Percentiles rank a stretch among this genome's conserved stretches.
These are phyloP conservation scores for Botrytis squamosa DNA, from an alignment of 2,329 filamentous ascomycete genomes.

Conservation along the genomic window DNA sequence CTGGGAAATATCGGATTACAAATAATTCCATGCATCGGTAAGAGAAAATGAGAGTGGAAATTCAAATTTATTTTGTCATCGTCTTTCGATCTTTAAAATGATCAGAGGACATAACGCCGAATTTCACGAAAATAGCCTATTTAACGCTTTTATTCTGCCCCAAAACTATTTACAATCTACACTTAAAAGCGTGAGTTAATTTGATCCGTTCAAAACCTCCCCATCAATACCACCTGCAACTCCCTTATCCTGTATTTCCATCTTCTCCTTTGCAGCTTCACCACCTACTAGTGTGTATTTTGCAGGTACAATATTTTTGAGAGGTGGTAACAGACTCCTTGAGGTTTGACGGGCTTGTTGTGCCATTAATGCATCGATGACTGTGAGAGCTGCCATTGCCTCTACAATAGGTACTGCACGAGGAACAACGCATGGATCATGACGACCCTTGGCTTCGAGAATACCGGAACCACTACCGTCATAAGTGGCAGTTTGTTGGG, in stretches of 20 bases:
- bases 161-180: conserved; percentile 3
- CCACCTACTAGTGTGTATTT: conserved; percentile 27
- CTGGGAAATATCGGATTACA: neutral
- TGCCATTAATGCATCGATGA: conserved; percentile 83
- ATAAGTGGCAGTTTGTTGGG: conserved; percentile 80
- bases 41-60: neutral
- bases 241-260: conserved; percentile 23
- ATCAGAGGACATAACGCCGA: neutral
- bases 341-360: conserved; percentile 64
- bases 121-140: neutral
- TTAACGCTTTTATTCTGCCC: neutral
- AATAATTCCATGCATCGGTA: neutral
- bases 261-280: conserved; percentile 25
- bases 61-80: neutral
- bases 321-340: conserved; percentile 46
- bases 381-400: conserved; percentile 82
- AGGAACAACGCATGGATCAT: conserved; percentile 85
- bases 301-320: conserved; percentile 36
- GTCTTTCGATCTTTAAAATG: neutral
- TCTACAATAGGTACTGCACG: conserved; percentile 86
- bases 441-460: conserved; percentile 86
- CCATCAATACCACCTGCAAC: conserved; percentile 18
- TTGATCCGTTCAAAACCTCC: neutral
- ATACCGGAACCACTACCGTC: conserved; percentile 67
- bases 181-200: neutral